Evolutionary conservation across 2,329 filamentous ascomycete species (phyloP).

Genomic region (Microsporum canis): DNA sequence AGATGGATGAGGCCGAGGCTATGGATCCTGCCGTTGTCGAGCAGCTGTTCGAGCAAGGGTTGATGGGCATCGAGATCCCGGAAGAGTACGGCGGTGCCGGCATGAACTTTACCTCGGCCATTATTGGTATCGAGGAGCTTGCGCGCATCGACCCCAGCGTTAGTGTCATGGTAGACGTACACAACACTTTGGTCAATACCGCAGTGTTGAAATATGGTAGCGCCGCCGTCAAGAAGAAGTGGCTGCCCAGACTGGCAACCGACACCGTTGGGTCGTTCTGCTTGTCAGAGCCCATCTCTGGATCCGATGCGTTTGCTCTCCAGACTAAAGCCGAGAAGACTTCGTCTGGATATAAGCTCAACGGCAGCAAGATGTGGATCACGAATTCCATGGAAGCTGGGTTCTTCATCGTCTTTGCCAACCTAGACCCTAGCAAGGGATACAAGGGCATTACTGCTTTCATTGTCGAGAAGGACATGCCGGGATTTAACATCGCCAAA

Average conservation of each 20-base stretch:
- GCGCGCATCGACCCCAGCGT: slow-evolving; percentile 90
- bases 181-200: slow-evolving; percentile 97
- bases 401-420: slow-evolving; percentile 97
- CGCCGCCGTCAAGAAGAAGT: slow-evolving; percentile 66
- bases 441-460: slow-evolving; percentile 98
- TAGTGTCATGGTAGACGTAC: slow-evolving; percentile 88
- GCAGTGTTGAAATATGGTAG: slow-evolving; percentile 77
- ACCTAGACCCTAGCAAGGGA: slow-evolving; percentile 79
- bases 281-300: slow-evolving; percentile 81
- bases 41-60: slow-evolving; percentile 89
- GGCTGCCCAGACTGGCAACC: slow-evolving; percentile 80
- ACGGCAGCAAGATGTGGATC: slow-evolving; percentile 98
- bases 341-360: slow-evolving; percentile 70
- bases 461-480: slow-evolving; percentile 77
- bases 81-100: slow-evolving; percentile 93
- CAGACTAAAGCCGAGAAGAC: slow-evolving; percentile 83
- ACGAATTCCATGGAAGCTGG: slow-evolving; percentile 90
- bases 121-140: slow-evolving; percentile 93
- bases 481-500: slow-evolving; percentile 91
- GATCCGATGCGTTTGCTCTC: slow-evolving; percentile 91
- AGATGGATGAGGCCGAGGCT: slow-evolving; percentile 92
- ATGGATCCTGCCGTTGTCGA: slow-evolving; percentile 87
- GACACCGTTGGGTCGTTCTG: slow-evolving; percentile 85
- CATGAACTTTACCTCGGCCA: slow-evolving; percentile 97
- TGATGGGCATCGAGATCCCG: slow-evolving; percentile 96